A percentile compares a stretch with the other conserved stretches of the same genome.
Evolutionary conservation across 148 eudicot genomes (phyloP).

Genomic region (Pharnaceum exiguum): DNA sequence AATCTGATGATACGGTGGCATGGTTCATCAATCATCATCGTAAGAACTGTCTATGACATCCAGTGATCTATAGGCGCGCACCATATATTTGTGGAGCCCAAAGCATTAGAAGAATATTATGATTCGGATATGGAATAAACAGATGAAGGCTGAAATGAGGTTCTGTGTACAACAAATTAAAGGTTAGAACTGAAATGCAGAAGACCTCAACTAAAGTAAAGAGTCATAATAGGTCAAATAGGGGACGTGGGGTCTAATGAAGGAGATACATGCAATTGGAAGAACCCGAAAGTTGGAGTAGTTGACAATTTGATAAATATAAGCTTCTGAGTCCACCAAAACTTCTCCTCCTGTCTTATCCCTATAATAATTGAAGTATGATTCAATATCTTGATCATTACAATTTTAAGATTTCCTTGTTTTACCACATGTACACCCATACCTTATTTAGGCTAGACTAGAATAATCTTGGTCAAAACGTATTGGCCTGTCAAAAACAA

Average conservation of each 20-base stretch:
- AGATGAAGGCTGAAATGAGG: too few species aligned
- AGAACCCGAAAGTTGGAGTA: constrained; percentile 11
- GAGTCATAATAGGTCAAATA: constrained; percentile 22
- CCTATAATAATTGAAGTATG: neutral
- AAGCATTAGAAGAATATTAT: constrained; percentile 9
- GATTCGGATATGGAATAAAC: constrained; percentile 1
- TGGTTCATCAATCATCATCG: too few species aligned
- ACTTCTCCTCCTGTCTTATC: neutral
- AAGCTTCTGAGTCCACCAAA: neutral
- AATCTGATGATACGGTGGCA: neutral
- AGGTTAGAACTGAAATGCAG: constrained; percentile 1
- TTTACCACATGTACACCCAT: too few species aligned
- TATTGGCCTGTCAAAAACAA: too few species aligned
- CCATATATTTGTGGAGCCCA: constrained; percentile 26
- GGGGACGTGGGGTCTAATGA: constrained; percentile 6
- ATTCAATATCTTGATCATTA: constrained; percentile 1
- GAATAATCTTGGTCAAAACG: too few species aligned
- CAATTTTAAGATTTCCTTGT: too few species aligned
- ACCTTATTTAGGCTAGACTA: too few species aligned
- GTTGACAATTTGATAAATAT: constrained; percentile 13
- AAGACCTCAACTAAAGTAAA: constrained; percentile 12
- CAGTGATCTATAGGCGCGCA: neutral
- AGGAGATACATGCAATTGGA: neutral
- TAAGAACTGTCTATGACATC: constrained; percentile 5
- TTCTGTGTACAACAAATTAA: constrained; percentile 2